A percentile compares a stretch with the other conserved stretches of the same genome.
phyloP scores from a whole-genome alignment of 345 rosid species.

The Eucalyptus pauciflora region DNA sequence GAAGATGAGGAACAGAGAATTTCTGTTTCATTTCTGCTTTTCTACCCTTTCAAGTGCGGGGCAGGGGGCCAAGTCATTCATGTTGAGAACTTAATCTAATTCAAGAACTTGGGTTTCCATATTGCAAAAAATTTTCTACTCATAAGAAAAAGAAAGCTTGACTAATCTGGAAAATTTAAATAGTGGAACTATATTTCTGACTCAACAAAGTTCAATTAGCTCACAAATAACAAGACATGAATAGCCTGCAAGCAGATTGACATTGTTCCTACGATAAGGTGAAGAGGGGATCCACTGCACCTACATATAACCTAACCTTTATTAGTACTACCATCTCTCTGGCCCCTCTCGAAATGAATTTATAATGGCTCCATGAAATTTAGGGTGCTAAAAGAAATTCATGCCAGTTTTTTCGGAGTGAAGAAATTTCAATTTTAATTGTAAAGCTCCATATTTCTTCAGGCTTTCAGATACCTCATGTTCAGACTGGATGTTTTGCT shows the following conservation, averaged over 20 bases:
- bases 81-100: neutral
- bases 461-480: neutral
- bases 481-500: neutral
- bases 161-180: neutral
- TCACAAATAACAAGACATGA: neutral
- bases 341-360: neutral
- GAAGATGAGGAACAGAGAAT: neutral
- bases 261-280: neutral
- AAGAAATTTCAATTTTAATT: neutral
- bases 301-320: neutral
- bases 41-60: neutral
- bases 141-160: neutral
- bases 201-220: neutral
- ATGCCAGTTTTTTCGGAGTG: neutral
- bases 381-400: neutral
- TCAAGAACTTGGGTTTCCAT: neutral
- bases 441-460: neutral
- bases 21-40: neutral
- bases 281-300: neutral
- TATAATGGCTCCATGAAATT: neutral
- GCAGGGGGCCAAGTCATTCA: neutral
- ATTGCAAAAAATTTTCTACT: neutral
- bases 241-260: neutral
- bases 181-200: neutral
- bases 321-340: neutral